Evolutionary conservation across 306 rosid species (phyloP).

Genomic region (Elaeagnus macrophylla): DNA sequence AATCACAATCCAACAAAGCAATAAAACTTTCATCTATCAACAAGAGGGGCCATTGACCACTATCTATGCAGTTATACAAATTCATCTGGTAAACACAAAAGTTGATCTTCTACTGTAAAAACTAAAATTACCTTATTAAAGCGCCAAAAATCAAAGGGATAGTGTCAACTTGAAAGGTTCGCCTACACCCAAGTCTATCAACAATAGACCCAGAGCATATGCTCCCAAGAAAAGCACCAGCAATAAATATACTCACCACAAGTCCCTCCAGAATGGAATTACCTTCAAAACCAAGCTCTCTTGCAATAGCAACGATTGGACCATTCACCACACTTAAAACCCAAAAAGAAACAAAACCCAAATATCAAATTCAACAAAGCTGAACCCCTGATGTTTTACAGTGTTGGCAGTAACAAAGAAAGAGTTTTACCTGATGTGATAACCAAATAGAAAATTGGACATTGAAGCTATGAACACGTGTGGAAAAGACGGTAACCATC

Average conservation of each 20-base stretch:
- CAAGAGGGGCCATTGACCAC: not conserved
- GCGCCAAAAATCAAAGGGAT: constrained; percentile 83
- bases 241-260: constrained; percentile 81
- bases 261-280: constrained; percentile 74
- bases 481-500: constrained; percentile 78
- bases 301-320: constrained; percentile 71
- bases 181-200: constrained; percentile 78
- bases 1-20: constrained; percentile 2
- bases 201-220: constrained; percentile 55
- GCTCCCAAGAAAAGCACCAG: constrained; percentile 87
- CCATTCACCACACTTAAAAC: constrained; percentile 75
- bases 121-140: constrained; percentile 42
- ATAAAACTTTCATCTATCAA: constrained; percentile 6
- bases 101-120: no score
- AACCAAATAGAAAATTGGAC: constrained; percentile 82
- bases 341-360: not conserved
- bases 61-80: not conserved
- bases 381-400: not conserved
- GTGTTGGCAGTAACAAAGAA: not conserved
- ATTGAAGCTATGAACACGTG: constrained; percentile 63
- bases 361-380: not conserved
- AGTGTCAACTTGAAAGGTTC: constrained; percentile 61
- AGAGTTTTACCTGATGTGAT: constrained; percentile 70
- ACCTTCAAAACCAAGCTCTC: constrained; percentile 81
- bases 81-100: not conserved